phyloP scores from a whole-genome alignment of 257 asterid genomes.

The Cruciata laevipes region DNA sequence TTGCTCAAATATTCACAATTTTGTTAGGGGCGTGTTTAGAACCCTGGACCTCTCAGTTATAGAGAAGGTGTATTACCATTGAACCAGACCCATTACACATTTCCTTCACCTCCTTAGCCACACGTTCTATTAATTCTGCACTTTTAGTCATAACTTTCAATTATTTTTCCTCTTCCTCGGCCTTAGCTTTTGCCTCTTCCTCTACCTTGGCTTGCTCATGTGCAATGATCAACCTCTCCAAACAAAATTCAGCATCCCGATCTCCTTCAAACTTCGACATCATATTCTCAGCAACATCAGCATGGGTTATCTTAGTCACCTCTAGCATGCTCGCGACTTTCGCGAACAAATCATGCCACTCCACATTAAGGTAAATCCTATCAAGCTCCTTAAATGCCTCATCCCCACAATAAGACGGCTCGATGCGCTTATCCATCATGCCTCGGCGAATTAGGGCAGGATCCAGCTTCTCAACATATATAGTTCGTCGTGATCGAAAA shows the following conservation, averaged over 20 bases:
- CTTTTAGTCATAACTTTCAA: not conserved
- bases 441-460: not conserved
- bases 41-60: too few species aligned
- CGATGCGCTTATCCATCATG: not conserved
- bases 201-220: not conserved
- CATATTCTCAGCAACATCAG: too few species aligned
- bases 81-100: too few species aligned
- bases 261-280: not conserved
- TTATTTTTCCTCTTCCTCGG: not conserved
- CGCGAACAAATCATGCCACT: too few species aligned
- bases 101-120: not conserved
- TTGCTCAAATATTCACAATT: too few species aligned
- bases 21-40: too few species aligned
- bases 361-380: too few species aligned
- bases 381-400: not conserved
- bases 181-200: not conserved
- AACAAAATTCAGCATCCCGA: conserved; percentile 1
- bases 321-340: too few species aligned
- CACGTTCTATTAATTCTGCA: not conserved
- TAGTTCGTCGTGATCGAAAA: too few species aligned
- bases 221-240: conserved; percentile 15
- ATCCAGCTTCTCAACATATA: not conserved
- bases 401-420: not conserved
- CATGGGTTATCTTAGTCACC: too few species aligned
- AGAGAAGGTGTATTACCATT: too few species aligned